These are phyloP conservation scores for Tuber magnatum DNA, from an alignment of 495 filamentous ascomycete species.

Conservation along the genomic window DNA sequence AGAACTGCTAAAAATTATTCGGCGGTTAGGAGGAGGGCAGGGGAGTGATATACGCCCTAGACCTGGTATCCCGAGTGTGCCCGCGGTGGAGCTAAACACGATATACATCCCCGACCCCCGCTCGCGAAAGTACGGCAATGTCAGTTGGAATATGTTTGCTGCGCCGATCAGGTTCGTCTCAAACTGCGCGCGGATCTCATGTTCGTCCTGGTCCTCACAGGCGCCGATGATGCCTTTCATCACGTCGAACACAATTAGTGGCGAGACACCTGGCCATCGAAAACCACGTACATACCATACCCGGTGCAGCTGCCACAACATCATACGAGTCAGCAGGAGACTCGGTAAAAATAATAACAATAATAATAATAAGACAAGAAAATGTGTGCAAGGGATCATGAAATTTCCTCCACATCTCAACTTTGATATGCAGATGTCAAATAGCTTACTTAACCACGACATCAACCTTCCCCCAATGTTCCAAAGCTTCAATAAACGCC, in stretches of 20 bases:
- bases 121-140: slow-evolving; percentile 77
- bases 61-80: slow-evolving; percentile 82
- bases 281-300: slow-evolving; percentile 27
- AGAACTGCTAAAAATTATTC: neutral
- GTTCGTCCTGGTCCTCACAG: slow-evolving; percentile 93
- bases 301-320: slow-evolving; percentile 29
- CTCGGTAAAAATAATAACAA: neutral
- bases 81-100: slow-evolving; percentile 86
- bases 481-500: slow-evolving; percentile 61
- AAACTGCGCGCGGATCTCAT: slow-evolving; percentile 91
- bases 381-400: neutral
- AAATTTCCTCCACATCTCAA: neutral
- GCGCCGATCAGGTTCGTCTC: slow-evolving; percentile 95
- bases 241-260: neutral
- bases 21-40: neutral
- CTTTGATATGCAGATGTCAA: neutral
- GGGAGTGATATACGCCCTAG: slow-evolving; percentile 52
- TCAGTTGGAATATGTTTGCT: slow-evolving; percentile 84
- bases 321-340: neutral
- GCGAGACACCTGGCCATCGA: neutral
- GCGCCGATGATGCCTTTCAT: slow-evolving; percentile 73
- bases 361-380: no score
- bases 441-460: slow-evolving; percentile 82
- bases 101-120: slow-evolving; percentile 70
- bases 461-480: slow-evolving; percentile 73